A percentile compares a stretch with the other conserved stretches of the same genome.
Conservation (phyloP, 2,329 filamentous ascomycete species). For the Talaromyces pinophilus region DNA sequence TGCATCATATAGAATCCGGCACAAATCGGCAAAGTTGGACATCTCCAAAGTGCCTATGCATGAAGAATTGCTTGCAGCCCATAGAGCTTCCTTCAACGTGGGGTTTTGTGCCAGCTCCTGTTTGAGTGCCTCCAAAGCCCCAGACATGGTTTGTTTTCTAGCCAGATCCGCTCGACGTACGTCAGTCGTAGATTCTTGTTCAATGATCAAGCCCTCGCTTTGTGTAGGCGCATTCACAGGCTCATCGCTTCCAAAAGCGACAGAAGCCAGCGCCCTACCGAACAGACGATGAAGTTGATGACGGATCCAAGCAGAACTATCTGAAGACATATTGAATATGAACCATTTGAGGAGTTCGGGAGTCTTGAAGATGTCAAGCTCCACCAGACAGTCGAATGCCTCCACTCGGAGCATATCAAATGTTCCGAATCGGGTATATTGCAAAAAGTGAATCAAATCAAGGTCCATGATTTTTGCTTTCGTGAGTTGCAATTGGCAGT, state of each 20-base stretch:
- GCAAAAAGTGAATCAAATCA: slow-evolving; percentile 59
- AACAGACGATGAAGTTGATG: slow-evolving; percentile 55
- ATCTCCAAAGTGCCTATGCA: slow-evolving; percentile 56
- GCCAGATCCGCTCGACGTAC: slow-evolving; percentile 56
- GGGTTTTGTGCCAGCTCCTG: slow-evolving; percentile 53
- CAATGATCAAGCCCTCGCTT: slow-evolving; percentile 56
- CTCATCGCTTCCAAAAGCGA: slow-evolving; percentile 58
- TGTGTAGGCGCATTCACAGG: slow-evolving; percentile 35
- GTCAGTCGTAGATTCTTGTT: slow-evolving; percentile 56
- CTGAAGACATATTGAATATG: slow-evolving; percentile 57
- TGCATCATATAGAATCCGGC: slow-evolving; percentile 57
- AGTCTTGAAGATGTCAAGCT: slow-evolving; percentile 56
- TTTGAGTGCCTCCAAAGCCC: slow-evolving; percentile 60
- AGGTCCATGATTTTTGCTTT: slow-evolving; percentile 55
- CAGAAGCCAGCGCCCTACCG: slow-evolving; percentile 57
- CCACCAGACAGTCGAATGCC: slow-evolving; percentile 60
- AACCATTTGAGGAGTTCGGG: slow-evolving; percentile 58
- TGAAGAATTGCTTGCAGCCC: slow-evolving; percentile 58
- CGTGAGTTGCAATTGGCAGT: slow-evolving; percentile 60
- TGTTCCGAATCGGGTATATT: slow-evolving; percentile 62
- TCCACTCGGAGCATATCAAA: slow-evolving; percentile 61
- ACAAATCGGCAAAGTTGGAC: slow-evolving; percentile 59
- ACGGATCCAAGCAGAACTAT: slow-evolving; percentile 61
- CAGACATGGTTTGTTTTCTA: slow-evolving; percentile 58
- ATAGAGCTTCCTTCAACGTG: slow-evolving; percentile 55